These are phyloP conservation scores for Vachellia pachyceras DNA, from an alignment of 306 rosid species.

Conservation along the genomic window DNA sequence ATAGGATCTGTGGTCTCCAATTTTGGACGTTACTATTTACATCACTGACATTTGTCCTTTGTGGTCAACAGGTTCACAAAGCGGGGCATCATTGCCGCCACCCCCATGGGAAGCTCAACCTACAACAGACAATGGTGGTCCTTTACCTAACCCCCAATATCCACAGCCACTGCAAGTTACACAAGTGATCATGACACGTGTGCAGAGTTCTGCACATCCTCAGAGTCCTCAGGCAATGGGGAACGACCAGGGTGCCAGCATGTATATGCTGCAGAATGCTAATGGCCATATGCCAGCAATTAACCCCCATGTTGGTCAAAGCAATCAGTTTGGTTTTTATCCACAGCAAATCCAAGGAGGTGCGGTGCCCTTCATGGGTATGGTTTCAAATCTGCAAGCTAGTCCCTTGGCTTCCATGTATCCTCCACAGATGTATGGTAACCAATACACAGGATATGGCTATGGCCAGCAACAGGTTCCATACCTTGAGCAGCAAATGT, in stretches of 20 bases:
- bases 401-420: conserved; percentile 58
- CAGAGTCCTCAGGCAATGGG: conserved; percentile 68
- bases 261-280: conserved; percentile 73
- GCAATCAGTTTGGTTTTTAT: conserved; percentile 63
- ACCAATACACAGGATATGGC: conserved; percentile 70
- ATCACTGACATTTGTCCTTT: conserved; percentile 23
- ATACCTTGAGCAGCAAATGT: conserved; percentile 80
- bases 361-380: conserved; percentile 62
- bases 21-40: conserved; percentile 17
- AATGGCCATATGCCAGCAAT: conserved; percentile 58
- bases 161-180: conserved; percentile 73
- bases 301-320: conserved; percentile 61
- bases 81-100: conserved; percentile 77
- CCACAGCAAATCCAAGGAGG: conserved; percentile 53
- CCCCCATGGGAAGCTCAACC: conserved; percentile 99
- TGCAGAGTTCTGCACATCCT: conserved; percentile 55
- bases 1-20: conserved; percentile 23
- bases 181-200: conserved; percentile 63
- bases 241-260: conserved; percentile 65
- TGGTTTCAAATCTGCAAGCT: conserved; percentile 64
- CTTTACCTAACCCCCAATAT: conserved; percentile 66
- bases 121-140: conserved; percentile 53
- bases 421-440: conserved; percentile 84
- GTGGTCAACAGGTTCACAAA: conserved; percentile 60
- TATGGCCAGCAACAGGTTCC: conserved; percentile 77